Evolutionary conservation across 2,329 filamentous ascomycete species (phyloP).

Genomic region (Chrysoporthe austroafricana): DNA sequence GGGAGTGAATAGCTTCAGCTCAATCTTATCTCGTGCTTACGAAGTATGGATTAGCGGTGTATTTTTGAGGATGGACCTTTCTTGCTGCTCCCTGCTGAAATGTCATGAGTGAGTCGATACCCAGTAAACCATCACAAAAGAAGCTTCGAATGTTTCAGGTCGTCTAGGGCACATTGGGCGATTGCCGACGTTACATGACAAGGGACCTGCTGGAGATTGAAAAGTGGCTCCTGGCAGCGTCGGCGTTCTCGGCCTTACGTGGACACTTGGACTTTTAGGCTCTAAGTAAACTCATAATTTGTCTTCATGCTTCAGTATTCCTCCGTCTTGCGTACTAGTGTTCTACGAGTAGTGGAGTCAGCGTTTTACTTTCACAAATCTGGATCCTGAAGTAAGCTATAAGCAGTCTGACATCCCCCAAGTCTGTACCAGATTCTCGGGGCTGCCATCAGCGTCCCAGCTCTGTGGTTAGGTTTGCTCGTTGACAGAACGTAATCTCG

Average conservation of each 20-base stretch:
- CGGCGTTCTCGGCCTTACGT: conserved; percentile 9
- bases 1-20: background rate
- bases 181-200: background rate
- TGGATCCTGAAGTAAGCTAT: background rate
- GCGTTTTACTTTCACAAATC: background rate
- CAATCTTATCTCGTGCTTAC: background rate
- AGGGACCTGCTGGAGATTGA: background rate
- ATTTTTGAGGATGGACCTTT: background rate
- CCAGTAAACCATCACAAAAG: background rate
- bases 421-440: conserved; percentile 1
- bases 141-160: conserved; percentile 2
- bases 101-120: no score
- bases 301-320: background rate
- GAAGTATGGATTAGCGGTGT: background rate
- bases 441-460: conserved; percentile 16
- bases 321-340: background rate
- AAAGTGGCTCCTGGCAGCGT: conserved; percentile 3
- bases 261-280: background rate
- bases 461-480: conserved; percentile 28
- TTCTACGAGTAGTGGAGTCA: background rate
- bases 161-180: background rate
- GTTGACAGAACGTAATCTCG: conserved; percentile 22
- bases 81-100: background rate
- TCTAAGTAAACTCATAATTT: background rate
- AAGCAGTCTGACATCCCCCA: background rate